Conservation (phyloP, 2,329 filamentous ascomycete species). For the Fusarium longipes region DNA sequence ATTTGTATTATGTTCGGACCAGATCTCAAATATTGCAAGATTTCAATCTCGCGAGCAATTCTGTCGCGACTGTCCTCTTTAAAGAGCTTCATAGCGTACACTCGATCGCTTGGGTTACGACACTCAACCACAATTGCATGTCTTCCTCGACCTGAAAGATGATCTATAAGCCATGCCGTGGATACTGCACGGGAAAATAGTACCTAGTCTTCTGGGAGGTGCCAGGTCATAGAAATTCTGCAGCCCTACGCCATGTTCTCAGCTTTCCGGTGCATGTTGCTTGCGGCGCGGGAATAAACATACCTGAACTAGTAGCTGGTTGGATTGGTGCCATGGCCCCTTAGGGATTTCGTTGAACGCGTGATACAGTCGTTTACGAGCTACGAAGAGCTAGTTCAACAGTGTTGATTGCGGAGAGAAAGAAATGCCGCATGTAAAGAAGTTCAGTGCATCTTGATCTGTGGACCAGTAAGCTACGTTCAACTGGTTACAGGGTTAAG, state of each 20-base stretch:
- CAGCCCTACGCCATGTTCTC: background rate
- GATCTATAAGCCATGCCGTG: background rate
- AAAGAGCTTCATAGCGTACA: constrained; percentile 25
- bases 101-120: background rate
- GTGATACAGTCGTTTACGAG: background rate
- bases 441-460: background rate
- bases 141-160: constrained; percentile 4
- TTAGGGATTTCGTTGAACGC: fast-evolving
- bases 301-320: background rate
- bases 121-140: constrained; percentile 23
- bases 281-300: fast-evolving
- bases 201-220: constrained; percentile 13
- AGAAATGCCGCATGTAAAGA: background rate
- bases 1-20: constrained; percentile 6
- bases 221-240: constrained; percentile 14
- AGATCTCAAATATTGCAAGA: background rate
- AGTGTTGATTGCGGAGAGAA: background rate
- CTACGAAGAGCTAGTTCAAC: background rate
- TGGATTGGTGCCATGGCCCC: constrained; percentile 7
- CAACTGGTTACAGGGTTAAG: background rate
- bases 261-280: background rate
- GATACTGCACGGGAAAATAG: fast-evolving
- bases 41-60: constrained; percentile 7
- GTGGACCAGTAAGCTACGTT: background rate
- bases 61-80: constrained; percentile 6